Evolutionary conservation across 2,329 filamentous ascomycete genomes (phyloP).

Genomic region (Fusarium sp.): DNA sequence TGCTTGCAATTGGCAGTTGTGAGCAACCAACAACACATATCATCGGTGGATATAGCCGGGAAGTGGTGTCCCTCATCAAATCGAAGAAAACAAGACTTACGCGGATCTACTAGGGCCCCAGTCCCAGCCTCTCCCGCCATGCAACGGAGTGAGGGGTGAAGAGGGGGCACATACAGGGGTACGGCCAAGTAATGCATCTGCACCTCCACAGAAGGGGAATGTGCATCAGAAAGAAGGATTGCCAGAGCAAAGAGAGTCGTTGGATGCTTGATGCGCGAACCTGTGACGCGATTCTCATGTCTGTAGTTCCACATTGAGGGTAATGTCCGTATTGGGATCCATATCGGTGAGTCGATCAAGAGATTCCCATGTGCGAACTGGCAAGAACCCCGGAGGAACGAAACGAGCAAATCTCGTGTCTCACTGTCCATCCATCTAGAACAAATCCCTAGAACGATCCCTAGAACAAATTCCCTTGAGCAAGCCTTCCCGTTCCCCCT

Average conservation of each 20-base stretch:
- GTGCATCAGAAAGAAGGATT: slow-evolving; percentile 10
- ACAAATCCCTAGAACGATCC: neutral
- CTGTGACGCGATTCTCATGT: slow-evolving; percentile 6
- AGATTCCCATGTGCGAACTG: neutral
- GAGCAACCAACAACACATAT: slow-evolving; percentile 10
- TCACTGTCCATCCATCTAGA: neutral
- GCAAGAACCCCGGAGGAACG: neutral
- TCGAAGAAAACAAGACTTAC: neutral
- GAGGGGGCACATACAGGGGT: slow-evolving; percentile 6
- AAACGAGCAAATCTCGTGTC: slow-evolving; percentile 2
- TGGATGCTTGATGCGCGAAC: neutral
- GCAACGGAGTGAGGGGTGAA: neutral
- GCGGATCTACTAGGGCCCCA: neutral
- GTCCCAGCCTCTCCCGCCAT: slow-evolving; percentile 32
- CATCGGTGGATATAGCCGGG: slow-evolving; percentile 1
- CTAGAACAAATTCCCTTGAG: neutral
- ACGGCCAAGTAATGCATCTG: slow-evolving; percentile 22
- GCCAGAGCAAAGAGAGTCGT: neutral
- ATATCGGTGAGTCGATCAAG: slow-evolving; percentile 14
- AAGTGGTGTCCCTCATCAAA: neutral
- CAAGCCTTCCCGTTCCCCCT: neutral
- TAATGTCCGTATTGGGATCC: slow-evolving; percentile 3
- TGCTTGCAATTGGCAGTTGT: slow-evolving; percentile 5
- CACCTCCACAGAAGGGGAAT: slow-evolving; percentile 31
- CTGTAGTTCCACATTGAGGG: slow-evolving; percentile 19